These are phyloP conservation scores for Solanum habrochaites DNA, from an alignment of 257 asterid genomes.

Conservation along the genomic window DNA sequence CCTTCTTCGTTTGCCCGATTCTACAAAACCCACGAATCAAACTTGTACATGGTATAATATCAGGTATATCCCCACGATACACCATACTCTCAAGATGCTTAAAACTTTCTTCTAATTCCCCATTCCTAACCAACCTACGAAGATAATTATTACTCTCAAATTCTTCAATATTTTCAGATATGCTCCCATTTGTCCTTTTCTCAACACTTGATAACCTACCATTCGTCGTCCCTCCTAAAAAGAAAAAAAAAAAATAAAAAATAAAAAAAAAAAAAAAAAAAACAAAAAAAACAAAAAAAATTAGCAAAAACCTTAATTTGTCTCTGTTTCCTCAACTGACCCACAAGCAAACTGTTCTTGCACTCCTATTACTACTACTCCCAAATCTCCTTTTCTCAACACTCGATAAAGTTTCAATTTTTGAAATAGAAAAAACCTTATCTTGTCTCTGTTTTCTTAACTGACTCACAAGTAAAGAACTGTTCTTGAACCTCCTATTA, in stretches of 20 bases:
- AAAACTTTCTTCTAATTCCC: slow-evolving; percentile 61
- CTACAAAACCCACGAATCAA: slow-evolving; percentile 77
- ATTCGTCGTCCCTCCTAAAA: slow-evolving; percentile 25
- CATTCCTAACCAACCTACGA: slow-evolving; percentile 55
- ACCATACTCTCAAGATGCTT: slow-evolving; percentile 67
- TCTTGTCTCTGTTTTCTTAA: slow-evolving; percentile 15
- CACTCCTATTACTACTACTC: background rate
- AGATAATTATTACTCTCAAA: slow-evolving; percentile 60
- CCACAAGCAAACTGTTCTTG: background rate
- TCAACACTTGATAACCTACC: slow-evolving; percentile 30
- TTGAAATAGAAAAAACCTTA: slow-evolving; percentile 34
- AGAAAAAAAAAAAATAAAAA: too few relatives aligned
- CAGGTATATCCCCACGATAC: slow-evolving; percentile 59
- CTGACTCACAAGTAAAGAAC: slow-evolving; percentile 2
- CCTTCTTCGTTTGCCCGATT: slow-evolving; percentile 49
- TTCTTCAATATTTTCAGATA: slow-evolving; percentile 40
- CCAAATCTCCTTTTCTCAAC: slow-evolving; percentile 5
- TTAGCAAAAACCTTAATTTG: slow-evolving; percentile 28
- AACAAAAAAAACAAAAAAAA: too few relatives aligned
- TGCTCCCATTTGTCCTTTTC: slow-evolving; percentile 1
- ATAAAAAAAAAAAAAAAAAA: too few relatives aligned
- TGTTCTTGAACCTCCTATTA: background rate
- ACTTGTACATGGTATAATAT: slow-evolving; percentile 58
- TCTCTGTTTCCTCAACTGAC: slow-evolving; percentile 17
- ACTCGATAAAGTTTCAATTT: slow-evolving; percentile 22